Evolutionary conservation across 176 grass and related monocot genomes (phyloP), one percentile per base, ranked within the genome.

Genomic region (Zoysia pacifica): DNA sequence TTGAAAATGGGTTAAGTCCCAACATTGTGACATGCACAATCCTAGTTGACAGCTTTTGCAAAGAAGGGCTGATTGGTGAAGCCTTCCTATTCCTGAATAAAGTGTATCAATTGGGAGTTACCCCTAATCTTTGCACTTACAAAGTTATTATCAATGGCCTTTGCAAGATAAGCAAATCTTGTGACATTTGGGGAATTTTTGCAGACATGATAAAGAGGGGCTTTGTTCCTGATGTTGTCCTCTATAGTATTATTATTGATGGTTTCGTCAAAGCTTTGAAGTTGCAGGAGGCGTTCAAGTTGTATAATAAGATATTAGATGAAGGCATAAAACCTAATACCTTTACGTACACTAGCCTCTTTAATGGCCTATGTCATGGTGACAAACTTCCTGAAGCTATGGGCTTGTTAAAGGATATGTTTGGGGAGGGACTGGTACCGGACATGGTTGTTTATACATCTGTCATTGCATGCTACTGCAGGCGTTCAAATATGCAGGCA

Each of bases 151-250:
- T 97, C 62, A 91, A 87, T 79, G 85, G 75, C 73, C 78, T 94
- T 62, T 94, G 77, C 82, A 91, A 82, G 66, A 79, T 72, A 53
- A 77, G 85, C 56, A 89, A 87, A 81, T 69, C 65, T 35, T 38
- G 76, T 63, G 62, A 68, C 48, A 70, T 85, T 9, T 94, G 76
- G 80, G 83, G 52, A 68, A 5, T 90, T 88, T 85, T 94, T 52
- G 82, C 89, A 62, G 65, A 86, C 84, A 88, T 92, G 87, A 90
- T 83, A 89, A 97, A 91, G 80, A 94, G 86, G 72, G 93, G 86
- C 2, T 80, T 72, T 67, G 18, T 74, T 86, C 83, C 80, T 65
- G 86, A 93, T 85, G 84, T 88, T 74, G 83, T 74, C 66, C 67
- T 91, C 41, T 97, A 91, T 54, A 93, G 81, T 62, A 97, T 81